Conservation (phyloP, 2,329 filamentous ascomycete species). For the Venturia pyrina region DNA sequence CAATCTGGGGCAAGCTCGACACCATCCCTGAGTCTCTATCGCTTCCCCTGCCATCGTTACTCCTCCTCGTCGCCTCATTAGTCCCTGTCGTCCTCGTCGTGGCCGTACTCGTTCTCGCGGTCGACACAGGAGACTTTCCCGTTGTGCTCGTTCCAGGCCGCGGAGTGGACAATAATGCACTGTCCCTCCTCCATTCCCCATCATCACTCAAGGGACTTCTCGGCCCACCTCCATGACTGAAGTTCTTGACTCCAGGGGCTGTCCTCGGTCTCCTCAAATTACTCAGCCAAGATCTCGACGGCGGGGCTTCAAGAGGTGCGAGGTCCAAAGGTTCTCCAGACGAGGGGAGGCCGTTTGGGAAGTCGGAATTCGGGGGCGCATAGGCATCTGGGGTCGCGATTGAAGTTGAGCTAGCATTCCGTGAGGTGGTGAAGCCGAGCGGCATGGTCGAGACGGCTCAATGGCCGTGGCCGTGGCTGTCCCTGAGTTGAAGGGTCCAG, state of each 20-base stretch:
- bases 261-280: slow-evolving; percentile 10
- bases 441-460: neutral
- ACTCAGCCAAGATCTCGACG: slow-evolving; percentile 2
- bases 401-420: neutral
- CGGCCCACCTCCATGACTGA: neutral
- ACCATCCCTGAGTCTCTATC: slow-evolving; percentile 14
- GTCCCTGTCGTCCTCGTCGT: neutral
- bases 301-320: neutral
- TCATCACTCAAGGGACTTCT: neutral
- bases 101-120: neutral
- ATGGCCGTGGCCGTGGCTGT: neutral
- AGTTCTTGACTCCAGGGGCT: neutral
- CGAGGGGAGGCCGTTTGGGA: neutral
- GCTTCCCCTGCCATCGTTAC: neutral
- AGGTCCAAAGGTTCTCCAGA: neutral
- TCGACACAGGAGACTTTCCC: neutral
- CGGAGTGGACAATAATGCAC: neutral
- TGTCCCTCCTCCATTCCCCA: slow-evolving; percentile 7
- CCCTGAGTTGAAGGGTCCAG: neutral
- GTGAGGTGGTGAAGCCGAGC: neutral
- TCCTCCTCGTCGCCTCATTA: neutral
- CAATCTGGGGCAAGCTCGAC: slow-evolving; percentile 34
- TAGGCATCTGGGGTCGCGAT: neutral
- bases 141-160: neutral
- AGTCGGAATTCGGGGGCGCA: neutral